These are phyloP conservation scores for Metarhizium brunneum DNA, from an alignment of 2,329 filamentous ascomycete genomes.

Conservation along the genomic window DNA sequence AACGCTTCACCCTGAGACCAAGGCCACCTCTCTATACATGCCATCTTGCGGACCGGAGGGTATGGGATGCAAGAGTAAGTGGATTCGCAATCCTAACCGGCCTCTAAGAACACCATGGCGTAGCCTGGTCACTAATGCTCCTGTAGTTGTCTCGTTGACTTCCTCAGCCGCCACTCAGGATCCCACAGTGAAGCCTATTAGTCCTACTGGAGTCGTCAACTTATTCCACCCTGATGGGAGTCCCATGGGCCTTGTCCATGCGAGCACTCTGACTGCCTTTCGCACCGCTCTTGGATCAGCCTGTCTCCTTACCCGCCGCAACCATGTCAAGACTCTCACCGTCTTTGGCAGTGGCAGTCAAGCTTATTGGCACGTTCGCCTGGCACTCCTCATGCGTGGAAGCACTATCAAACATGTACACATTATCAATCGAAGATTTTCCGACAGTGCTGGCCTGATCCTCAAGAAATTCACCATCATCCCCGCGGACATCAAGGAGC, in stretches of 20 bases:
- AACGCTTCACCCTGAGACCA: conserved; percentile 36
- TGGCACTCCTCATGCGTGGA: conserved; percentile 67
- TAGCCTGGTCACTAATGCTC: not conserved
- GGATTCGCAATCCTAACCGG: not conserved
- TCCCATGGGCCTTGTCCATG: conserved; percentile 61
- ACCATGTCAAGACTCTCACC: conserved; percentile 62
- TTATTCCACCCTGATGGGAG: conserved; percentile 55
- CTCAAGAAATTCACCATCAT: conserved; percentile 39
- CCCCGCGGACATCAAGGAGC: conserved; percentile 32
- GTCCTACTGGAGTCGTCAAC: conserved; percentile 58
- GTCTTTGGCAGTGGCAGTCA: conserved; percentile 86
- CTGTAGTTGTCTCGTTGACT: conserved; percentile 52
- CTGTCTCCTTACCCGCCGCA: conserved; percentile 55
- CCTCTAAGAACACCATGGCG: not conserved
- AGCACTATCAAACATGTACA: conserved; percentile 68
- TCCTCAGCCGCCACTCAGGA: conserved; percentile 26
- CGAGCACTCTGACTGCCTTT: conserved; percentile 68
- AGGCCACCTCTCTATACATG: conserved; percentile 62
- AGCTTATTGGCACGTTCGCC: conserved; percentile 88
- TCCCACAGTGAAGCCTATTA: conserved; percentile 24
- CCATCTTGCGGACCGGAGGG: conserved; percentile 55
- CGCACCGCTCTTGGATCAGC: conserved; percentile 67
- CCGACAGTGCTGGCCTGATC: conserved; percentile 42
- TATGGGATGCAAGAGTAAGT: conserved; percentile 58
- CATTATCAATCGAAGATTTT: conserved; percentile 70